These are phyloP conservation scores for Ogataea hybrid DNA, from an alignment of 1,139 yeast species.

Conservation along the genomic window DNA sequence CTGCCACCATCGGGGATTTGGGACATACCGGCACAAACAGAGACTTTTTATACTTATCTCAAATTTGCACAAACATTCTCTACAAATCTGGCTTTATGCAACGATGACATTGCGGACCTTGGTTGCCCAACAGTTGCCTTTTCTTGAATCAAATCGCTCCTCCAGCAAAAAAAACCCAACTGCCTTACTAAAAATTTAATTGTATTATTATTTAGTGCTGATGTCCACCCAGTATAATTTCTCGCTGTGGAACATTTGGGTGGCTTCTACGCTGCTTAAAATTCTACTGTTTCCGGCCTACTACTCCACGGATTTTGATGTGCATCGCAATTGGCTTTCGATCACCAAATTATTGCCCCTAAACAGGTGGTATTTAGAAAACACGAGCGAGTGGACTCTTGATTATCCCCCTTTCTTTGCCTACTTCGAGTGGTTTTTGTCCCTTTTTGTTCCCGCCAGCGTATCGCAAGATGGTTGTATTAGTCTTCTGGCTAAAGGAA, in stretches of 20 bases:
- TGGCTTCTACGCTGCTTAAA: constrained; percentile 58
- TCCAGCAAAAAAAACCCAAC: not conserved
- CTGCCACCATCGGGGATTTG: too few species aligned
- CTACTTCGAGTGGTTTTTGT: constrained; percentile 80
- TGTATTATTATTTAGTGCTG: not conserved
- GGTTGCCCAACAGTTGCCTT: too few species aligned
- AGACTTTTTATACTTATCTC: too few species aligned
- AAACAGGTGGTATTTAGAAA: constrained; percentile 77
- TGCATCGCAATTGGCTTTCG: constrained; percentile 96
- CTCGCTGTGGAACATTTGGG: constrained; percentile 63
- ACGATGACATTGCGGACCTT: too few species aligned
- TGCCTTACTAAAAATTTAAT: not conserved
- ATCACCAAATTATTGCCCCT: constrained; percentile 80
- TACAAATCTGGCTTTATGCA: too few species aligned
- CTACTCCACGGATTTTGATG: constrained; percentile 94
- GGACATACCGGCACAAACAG: too few species aligned
- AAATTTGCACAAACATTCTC: too few species aligned
- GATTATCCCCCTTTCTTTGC: constrained; percentile 99
- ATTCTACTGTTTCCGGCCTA: constrained; percentile 47
- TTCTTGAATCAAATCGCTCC: too few species aligned
- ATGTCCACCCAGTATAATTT: constrained; percentile 31
- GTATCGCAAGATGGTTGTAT: constrained; percentile 78
- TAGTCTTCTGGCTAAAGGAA: constrained; percentile 60
- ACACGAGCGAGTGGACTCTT: constrained; percentile 89
- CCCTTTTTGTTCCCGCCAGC: constrained; percentile 64